Conservation (phyloP, 371 early-diverging fungal species). For the Mortierella sp. region DNA sequence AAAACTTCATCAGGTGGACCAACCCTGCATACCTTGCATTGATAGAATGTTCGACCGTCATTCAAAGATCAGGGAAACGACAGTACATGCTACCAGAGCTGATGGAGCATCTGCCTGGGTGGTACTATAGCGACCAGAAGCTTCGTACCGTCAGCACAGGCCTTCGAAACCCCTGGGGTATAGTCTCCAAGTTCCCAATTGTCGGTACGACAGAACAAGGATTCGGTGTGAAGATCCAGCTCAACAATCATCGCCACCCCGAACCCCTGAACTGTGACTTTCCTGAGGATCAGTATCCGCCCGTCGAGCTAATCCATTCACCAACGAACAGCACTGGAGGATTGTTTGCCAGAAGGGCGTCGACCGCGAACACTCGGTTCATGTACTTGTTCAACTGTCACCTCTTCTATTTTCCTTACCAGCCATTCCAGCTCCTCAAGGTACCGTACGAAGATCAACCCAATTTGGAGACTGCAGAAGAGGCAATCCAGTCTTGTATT, state of each 20-base stretch:
- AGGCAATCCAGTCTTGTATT: constrained; percentile 35
- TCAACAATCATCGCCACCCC: constrained; percentile 43
- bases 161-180: constrained; percentile 47
- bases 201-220: constrained; percentile 30
- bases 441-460: constrained; percentile 50
- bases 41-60: constrained; percentile 36
- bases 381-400: constrained; percentile 56
- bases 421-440: constrained; percentile 52
- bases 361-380: constrained; percentile 24
- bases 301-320: constrained; percentile 8
- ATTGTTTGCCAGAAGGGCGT: not conserved
- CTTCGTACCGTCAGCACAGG: constrained; percentile 24
- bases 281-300: constrained; percentile 25
- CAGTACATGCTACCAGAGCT: constrained; percentile 49
- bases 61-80: constrained; percentile 13
- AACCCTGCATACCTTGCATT: too few species aligned
- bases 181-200: constrained; percentile 54
- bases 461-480: constrained; percentile 30
- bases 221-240: constrained; percentile 52
- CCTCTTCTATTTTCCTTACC: constrained; percentile 51
- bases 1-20: too few species aligned
- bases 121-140: constrained; percentile 51
- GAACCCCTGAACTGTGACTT: constrained; percentile 15
- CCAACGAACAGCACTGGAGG: not conserved
- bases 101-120: constrained; percentile 44